A percentile compares a stretch with the other conserved stretches of the same genome.
phyloP scores from a whole-genome alignment of 441 rosid genomes.

The Croton laevigatus region DNA sequence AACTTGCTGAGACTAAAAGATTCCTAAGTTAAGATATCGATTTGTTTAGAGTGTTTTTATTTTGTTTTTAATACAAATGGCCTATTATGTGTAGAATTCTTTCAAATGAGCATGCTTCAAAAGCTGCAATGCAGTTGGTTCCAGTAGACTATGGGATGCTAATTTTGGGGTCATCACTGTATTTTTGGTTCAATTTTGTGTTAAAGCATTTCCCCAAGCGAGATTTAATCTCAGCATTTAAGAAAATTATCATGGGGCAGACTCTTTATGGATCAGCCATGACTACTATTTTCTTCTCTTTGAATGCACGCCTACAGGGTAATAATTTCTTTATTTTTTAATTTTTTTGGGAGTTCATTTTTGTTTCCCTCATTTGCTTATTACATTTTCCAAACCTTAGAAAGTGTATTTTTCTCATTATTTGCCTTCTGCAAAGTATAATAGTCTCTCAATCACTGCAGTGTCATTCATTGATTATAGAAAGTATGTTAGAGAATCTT shows the following conservation, averaged over 20 bases:
- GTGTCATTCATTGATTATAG: background rate
- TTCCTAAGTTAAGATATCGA: too few species aligned
- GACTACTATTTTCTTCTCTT: constrained; percentile 70
- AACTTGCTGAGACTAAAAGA: too few species aligned
- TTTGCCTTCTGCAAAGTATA: background rate
- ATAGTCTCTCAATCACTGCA: background rate
- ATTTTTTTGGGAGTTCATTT: too few species aligned
- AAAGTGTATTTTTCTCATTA: background rate
- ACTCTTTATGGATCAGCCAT: constrained; percentile 66
- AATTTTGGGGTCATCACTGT: constrained; percentile 74
- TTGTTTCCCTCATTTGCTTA: too few species aligned
- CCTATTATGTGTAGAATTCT: too few species aligned
- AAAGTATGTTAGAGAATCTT: background rate
- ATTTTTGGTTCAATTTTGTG: constrained; percentile 78
- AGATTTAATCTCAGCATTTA: constrained; percentile 63
- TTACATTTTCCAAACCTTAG: background rate
- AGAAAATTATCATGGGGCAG: constrained; percentile 86
- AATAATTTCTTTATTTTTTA: background rate
- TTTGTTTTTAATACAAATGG: background rate
- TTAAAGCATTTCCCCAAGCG: constrained; percentile 63
- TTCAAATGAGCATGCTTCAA: background rate
- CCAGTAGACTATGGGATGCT: constrained; percentile 41
- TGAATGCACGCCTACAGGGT: constrained; percentile 74
- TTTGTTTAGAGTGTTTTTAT: background rate
- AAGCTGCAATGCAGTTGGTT: background rate